A percentile compares a stretch with the other conserved stretches of the same genome.
These are phyloP conservation scores for Irpex sp. DNA, from an alignment of 1,284 basidiomycete genomes.

Conservation along the genomic window DNA sequence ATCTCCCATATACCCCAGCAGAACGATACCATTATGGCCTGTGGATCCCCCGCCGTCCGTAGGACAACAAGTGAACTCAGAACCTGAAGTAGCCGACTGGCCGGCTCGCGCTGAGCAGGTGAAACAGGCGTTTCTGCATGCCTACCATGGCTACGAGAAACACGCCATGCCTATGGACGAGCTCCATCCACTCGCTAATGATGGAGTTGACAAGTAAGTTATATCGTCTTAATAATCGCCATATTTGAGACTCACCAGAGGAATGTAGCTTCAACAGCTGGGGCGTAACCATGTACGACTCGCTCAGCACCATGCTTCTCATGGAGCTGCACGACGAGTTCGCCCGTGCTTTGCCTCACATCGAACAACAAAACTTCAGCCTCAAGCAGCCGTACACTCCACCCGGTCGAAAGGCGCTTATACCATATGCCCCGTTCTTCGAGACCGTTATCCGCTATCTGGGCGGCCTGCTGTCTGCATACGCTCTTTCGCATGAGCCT, in stretches of 20 bases:
- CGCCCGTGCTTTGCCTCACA: conserved; percentile 63
- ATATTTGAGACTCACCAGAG: not conserved
- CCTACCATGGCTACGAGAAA: conserved; percentile 58
- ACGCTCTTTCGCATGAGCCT: conserved; percentile 60
- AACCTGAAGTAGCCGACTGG: conserved; percentile 33
- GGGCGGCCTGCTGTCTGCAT: conserved; percentile 68
- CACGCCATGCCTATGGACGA: conserved; percentile 62
- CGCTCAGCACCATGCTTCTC: conserved; percentile 87
- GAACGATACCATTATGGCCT: not conserved
- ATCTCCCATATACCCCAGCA: not conserved
- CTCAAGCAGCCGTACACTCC: not conserved
- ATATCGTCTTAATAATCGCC: not conserved
- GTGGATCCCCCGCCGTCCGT: not conserved
- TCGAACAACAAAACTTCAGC: conserved; percentile 62
- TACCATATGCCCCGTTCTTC: conserved; percentile 50
- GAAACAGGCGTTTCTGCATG: conserved; percentile 57
- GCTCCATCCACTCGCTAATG: conserved; percentile 48
- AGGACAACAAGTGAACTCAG: not conserved
- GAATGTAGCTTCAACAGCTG: conserved; percentile 71
- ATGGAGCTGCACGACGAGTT: conserved; percentile 85
- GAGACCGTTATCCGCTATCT: conserved; percentile 78
- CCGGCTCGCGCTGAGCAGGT: conserved; percentile 50
- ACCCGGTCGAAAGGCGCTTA: not conserved
- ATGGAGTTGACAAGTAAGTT: conserved; percentile 48
- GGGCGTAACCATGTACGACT: conserved; percentile 82